Conservation (phyloP, 1,284 basidiomycete genomes). For the Cutaneotrichosporon mucoides region DNA sequence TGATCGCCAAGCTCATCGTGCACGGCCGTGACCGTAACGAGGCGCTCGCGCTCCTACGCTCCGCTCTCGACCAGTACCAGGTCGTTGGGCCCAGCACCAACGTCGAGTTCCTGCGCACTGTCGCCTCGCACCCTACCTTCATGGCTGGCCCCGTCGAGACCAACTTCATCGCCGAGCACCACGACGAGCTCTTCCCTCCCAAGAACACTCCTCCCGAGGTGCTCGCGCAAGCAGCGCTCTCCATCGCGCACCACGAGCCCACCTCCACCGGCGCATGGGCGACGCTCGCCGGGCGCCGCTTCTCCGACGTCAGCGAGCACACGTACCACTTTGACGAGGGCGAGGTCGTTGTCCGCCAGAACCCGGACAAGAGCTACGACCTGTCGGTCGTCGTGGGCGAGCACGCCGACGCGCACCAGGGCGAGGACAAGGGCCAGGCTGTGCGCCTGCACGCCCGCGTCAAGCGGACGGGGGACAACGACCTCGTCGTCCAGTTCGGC, state of each 20-base stretch:
- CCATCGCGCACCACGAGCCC: conserved; percentile 62
- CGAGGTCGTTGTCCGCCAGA: conserved; percentile 21
- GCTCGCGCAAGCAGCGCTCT: conserved; percentile 74
- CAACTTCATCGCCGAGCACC: conserved; percentile 75
- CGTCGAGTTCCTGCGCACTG: conserved; percentile 74
- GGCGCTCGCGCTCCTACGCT: conserved; percentile 71
- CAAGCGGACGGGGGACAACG: conserved; percentile 22
- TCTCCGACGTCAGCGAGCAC: conserved; percentile 53
- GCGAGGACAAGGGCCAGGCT: conserved; percentile 12
- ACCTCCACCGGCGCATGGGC: conserved; percentile 54
- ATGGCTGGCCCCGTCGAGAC: conserved; percentile 82
- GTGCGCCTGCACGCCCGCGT: conserved; percentile 10
- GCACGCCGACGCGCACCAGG: conserved; percentile 3
- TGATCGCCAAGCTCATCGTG: conserved; percentile 70
- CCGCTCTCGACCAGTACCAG: conserved; percentile 79
- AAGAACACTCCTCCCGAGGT: conserved; percentile 59
- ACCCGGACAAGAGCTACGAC: conserved; percentile 17
- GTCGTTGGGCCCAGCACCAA: conserved; percentile 89
- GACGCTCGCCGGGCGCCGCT: conserved; percentile 64
- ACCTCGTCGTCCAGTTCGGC: conserved; percentile 30
- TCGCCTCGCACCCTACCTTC: conserved; percentile 75
- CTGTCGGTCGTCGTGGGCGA: conserved; percentile 15
- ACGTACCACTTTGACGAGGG: conserved; percentile 33
- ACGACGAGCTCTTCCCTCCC: conserved; percentile 67
- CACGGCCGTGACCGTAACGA: conserved; percentile 82